Percentiles rank a stretch among this genome's conserved stretches.
Evolutionary conservation across 2,329 filamentous ascomycete species (phyloP).

Genomic region (Aspergillus oerlinghausenensis): DNA sequence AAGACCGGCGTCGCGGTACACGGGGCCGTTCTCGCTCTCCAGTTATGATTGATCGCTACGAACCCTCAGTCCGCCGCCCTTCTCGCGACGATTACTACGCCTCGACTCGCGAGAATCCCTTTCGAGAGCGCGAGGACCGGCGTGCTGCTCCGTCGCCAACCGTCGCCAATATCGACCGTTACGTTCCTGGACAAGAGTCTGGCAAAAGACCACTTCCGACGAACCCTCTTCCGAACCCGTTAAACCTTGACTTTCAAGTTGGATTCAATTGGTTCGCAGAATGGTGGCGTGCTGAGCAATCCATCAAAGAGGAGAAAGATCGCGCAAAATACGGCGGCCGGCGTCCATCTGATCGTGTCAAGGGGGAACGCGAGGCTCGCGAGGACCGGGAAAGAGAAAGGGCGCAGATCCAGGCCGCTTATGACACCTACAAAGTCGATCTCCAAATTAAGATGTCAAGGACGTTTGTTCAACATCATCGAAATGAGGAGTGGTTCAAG

Average conservation of each 20-base stretch:
- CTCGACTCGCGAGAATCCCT: slow-evolving; percentile 36
- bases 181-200: slow-evolving; percentile 58
- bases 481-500: slow-evolving; percentile 95
- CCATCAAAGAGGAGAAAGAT: slow-evolving; percentile 61
- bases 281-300: slow-evolving; percentile 63
- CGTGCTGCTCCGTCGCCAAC: slow-evolving; percentile 56
- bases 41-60: slow-evolving; percentile 59
- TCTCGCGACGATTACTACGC: slow-evolving; percentile 56
- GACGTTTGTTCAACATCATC: slow-evolving; percentile 85
- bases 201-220: slow-evolving; percentile 48
- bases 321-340: slow-evolving; percentile 56
- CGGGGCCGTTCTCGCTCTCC: slow-evolving; percentile 58
- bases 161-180: slow-evolving; percentile 58
- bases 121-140: slow-evolving; percentile 53
- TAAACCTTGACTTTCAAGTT: slow-evolving; percentile 61
- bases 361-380: slow-evolving; percentile 58
- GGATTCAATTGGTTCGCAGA: slow-evolving; percentile 65
- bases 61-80: slow-evolving; percentile 51
- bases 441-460: slow-evolving; percentile 72
- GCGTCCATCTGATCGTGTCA: slow-evolving; percentile 51
- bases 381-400: slow-evolving; percentile 61
- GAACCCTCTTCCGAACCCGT: slow-evolving; percentile 58
- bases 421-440: slow-evolving; percentile 63
- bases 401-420: slow-evolving; percentile 59
- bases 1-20: slow-evolving; percentile 39